A percentile compares a stretch with the other conserved stretches of the same genome.
Evolutionary conservation across 805 yeast species (phyloP).

Genomic region (Candida maris): DNA sequence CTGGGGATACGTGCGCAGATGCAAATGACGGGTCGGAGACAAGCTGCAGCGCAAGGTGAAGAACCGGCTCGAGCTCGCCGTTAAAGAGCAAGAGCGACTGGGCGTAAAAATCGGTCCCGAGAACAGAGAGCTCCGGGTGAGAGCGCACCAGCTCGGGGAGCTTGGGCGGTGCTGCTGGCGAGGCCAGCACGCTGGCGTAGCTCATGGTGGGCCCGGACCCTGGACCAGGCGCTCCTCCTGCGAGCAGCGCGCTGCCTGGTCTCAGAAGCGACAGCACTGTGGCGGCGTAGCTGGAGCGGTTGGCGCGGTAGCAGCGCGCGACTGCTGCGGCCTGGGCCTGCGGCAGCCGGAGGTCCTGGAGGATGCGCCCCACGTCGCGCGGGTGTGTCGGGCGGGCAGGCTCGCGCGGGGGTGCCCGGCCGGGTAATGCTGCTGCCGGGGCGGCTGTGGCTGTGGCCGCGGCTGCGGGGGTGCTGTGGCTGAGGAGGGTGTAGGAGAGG

Average conservation of each 20-base stretch:
- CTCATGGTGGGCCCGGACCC: not conserved
- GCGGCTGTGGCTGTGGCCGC: not conserved
- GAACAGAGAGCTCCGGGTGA: slow-evolving; percentile 32
- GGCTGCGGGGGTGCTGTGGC: not conserved
- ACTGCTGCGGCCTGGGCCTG: not conserved
- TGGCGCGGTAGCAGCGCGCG: not conserved
- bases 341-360: not conserved
- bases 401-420: not conserved
- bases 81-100: slow-evolving; percentile 39
- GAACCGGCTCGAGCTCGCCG: slow-evolving; percentile 41
- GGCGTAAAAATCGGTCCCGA: slow-evolving; percentile 39
- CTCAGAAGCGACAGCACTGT: not conserved
- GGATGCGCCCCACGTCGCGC: not conserved
- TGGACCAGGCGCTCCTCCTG: not conserved
- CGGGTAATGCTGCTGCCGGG: not conserved
- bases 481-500: slow-evolving; percentile 22
- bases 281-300: not conserved
- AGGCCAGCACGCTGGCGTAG: not conserved
- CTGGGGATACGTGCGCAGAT: not conserved
- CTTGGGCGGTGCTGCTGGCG: slow-evolving; percentile 8
- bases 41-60: slow-evolving; percentile 31
- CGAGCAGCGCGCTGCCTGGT: too few relatives aligned
- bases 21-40: slow-evolving; percentile 17
- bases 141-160: slow-evolving; percentile 32
- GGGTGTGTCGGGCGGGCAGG: too few relatives aligned